These are phyloP conservation scores for Amanita pallidorosea DNA, from an alignment of 768 basidiomycete genomes.

Conservation along the genomic window DNA sequence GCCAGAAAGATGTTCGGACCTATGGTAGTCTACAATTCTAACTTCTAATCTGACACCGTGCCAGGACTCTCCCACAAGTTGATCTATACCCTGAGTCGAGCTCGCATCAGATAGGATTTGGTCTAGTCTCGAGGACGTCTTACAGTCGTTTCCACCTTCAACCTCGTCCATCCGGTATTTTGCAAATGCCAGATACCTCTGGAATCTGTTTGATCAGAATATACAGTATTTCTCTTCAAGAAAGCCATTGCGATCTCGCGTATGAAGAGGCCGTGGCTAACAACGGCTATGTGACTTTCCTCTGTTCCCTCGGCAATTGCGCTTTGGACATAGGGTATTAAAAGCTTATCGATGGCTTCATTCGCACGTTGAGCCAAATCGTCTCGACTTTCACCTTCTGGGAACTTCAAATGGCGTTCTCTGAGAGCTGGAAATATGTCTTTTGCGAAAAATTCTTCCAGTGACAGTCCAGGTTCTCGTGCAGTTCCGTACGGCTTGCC, in stretches of 20 bases:
- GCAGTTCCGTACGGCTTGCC: conserved; percentile 39
- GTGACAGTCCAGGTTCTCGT: conserved; percentile 17
- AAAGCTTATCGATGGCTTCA: conserved; percentile 34
- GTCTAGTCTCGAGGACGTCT: neutral
- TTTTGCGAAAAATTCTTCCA: conserved; percentile 38
- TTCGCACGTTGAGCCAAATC: conserved; percentile 52
- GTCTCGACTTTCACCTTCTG: conserved; percentile 60
- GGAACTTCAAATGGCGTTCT: conserved; percentile 42
- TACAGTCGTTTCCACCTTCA: conserved; percentile 32
- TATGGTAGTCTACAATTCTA: conserved; percentile 40
- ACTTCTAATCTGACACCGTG: conserved; percentile 19
- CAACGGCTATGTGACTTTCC: conserved; percentile 46
- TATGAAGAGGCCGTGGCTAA: conserved; percentile 72
- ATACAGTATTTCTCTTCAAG: conserved; percentile 25
- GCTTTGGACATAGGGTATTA: conserved; percentile 44
- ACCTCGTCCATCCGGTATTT: conserved; percentile 65
- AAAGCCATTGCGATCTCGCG: conserved; percentile 45
- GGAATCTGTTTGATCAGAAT: conserved; percentile 11
- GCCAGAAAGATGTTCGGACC: conserved; percentile 40
- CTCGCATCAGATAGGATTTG: neutral
- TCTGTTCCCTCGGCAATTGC: conserved; percentile 24
- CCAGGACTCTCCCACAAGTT: conserved; percentile 5
- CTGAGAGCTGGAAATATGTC: conserved; percentile 42
- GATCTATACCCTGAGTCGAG: neutral
- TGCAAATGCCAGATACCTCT: conserved; percentile 36